Evolutionary conservation across 177 flowering plant genomes (phyloP).

Genomic region (Vitis hybrid): DNA sequence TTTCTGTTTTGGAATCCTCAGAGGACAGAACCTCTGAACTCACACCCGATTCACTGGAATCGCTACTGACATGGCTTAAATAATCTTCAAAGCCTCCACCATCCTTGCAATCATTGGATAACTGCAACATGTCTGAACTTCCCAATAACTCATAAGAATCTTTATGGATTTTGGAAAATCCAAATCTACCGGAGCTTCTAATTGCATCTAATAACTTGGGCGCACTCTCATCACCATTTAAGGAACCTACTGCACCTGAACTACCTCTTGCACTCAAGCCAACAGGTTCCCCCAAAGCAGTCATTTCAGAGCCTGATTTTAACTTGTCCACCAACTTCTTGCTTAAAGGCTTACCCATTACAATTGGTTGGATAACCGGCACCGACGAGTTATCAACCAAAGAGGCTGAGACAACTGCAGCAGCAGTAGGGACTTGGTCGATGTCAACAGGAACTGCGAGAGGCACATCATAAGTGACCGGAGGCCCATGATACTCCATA

Average conservation of each 20-base stretch:
- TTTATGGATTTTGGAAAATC: conserved; percentile 25
- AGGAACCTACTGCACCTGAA: conserved; percentile 19
- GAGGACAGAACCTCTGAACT: conserved; percentile 52
- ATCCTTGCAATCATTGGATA: conserved; percentile 27
- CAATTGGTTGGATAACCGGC: conserved; percentile 76
- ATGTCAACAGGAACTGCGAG: conserved; percentile 60
- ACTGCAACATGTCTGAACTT: conserved; percentile 30
- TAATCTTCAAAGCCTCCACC: conserved; percentile 26
- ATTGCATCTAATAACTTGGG: conserved; percentile 18
- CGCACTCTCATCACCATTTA: conserved; percentile 12
- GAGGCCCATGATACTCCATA: conserved; percentile 74
- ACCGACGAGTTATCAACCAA: conserved; percentile 29
- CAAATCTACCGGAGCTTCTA: conserved; percentile 31
- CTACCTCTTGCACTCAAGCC: conserved; percentile 12
- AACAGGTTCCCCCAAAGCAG: background rate
- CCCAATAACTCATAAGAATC: conserved; percentile 31
- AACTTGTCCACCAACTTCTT: conserved; percentile 28
- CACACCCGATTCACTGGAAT: conserved; percentile 40
- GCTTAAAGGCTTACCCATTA: conserved; percentile 13
- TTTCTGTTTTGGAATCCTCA: conserved; percentile 36
- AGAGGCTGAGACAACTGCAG: conserved; percentile 31
- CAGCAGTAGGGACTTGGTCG: conserved; percentile 57
- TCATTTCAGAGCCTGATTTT: conserved; percentile 12
- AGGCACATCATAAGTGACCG: conserved; percentile 53
- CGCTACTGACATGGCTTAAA: conserved; percentile 38